These are phyloP conservation scores for Xylaria acuta DNA, from an alignment of 495 filamentous ascomycete genomes.

Conservation along the genomic window DNA sequence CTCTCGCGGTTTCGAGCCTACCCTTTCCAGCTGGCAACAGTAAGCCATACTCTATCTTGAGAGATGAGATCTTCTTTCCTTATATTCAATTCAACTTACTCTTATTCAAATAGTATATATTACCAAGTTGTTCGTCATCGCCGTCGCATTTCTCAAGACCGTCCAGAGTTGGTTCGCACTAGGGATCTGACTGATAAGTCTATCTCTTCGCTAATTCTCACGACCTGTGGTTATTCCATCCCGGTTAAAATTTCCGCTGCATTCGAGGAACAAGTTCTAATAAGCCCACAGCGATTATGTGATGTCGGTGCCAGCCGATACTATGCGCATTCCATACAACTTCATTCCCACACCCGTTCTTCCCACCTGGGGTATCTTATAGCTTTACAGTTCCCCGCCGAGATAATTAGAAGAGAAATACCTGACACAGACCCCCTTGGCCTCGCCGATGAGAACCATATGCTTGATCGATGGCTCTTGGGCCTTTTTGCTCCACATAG, in stretches of 20 bases:
- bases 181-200: background rate
- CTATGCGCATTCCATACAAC: background rate
- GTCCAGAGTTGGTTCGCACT: background rate
- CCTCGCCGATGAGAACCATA: background rate
- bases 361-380: background rate
- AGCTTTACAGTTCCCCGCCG: background rate
- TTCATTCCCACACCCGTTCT: background rate
- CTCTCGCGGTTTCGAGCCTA: conserved; percentile 2
- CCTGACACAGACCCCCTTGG: background rate
- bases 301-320: background rate
- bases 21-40: conserved; percentile 5
- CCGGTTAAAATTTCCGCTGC: background rate
- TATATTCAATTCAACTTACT: background rate
- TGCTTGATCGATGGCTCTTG: conserved; percentile 8
- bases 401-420: background rate
- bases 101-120: background rate
- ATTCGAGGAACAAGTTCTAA: background rate
- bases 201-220: background rate
- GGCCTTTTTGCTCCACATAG: conserved; percentile 3
- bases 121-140: background rate
- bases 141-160: background rate
- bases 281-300: background rate
- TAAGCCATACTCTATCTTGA: background rate
- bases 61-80: background rate
- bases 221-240: background rate